These are phyloP conservation scores for Tetracladium setigerum DNA, from an alignment of 495 filamentous ascomycete genomes.

Conservation along the genomic window DNA sequence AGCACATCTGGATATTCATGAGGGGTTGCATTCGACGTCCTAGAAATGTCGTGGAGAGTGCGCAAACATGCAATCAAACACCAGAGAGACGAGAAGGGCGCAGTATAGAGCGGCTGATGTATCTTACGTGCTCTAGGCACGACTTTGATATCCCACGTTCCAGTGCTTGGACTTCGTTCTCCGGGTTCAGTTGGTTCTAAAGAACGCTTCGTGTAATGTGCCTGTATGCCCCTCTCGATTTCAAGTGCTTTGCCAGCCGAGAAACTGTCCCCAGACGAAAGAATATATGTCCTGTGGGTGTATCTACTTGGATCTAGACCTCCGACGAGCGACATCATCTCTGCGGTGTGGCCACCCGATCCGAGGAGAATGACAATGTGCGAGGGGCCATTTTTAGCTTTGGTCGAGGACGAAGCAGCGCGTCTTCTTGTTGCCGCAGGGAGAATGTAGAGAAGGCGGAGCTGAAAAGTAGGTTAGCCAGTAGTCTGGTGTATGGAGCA, in stretches of 20 bases:
- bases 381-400: conserved; percentile 31
- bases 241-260: conserved; percentile 57
- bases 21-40: not conserved
- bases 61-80: conserved; percentile 44
- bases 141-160: conserved; percentile 31
- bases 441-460: conserved; percentile 45
- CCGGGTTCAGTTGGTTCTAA: not conserved
- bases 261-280: conserved; percentile 69
- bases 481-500: not conserved
- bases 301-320: conserved; percentile 35
- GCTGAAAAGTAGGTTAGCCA: conserved; percentile 21
- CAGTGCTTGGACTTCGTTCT: conserved; percentile 15
- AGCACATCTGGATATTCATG: conserved; percentile 56
- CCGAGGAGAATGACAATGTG: conserved; percentile 82
- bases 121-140: conserved; percentile 68
- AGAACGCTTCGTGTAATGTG: conserved; percentile 18
- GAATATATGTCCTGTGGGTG: conserved; percentile 71
- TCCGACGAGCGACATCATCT: conserved; percentile 78
- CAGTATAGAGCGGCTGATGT: conserved; percentile 67
- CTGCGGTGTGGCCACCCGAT: conserved; percentile 87
- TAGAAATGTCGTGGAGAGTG: conserved; percentile 15
- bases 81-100: conserved; percentile 51
- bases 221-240: conserved; percentile 44
- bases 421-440: conserved; percentile 22
- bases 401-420: conserved; percentile 7